Percentiles rank a stretch among this genome's conserved stretches.
phyloP scores from a whole-genome alignment of 2,329 filamentous ascomycete species.

The Xylaria arbuscula region DNA sequence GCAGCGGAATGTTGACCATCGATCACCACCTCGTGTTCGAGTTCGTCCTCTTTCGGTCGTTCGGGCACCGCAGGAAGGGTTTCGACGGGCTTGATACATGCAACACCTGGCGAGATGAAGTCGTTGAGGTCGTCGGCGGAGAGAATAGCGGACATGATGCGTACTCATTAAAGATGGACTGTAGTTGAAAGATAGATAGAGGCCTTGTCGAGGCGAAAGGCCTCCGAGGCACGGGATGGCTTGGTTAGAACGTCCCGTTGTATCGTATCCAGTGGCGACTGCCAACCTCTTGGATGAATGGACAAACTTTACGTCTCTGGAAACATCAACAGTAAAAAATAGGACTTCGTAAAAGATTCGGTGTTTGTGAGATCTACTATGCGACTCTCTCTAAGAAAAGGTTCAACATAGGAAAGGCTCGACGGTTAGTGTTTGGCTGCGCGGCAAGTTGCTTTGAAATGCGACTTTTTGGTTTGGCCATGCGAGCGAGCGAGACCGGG shows the following conservation, averaged over 20 bases:
- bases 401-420: neutral
- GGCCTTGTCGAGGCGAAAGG: slow-evolving; percentile 9
- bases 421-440: slow-evolving; percentile 3
- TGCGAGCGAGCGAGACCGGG: slow-evolving; percentile 39
- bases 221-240: slow-evolving; percentile 25
- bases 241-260: slow-evolving; percentile 27
- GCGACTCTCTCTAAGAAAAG: neutral
- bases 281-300: slow-evolving; percentile 1
- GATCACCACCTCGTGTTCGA: slow-evolving; percentile 87
- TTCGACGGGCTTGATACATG: slow-evolving; percentile 97
- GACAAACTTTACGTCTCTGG: neutral
- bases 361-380: neutral
- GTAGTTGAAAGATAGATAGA: neutral
- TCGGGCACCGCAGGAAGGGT: slow-evolving; percentile 73
- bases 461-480: slow-evolving; percentile 37
- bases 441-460: slow-evolving; percentile 43
- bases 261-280: slow-evolving; percentile 24
- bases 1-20: slow-evolving; percentile 75
- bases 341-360: neutral
- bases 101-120: slow-evolving; percentile 97
- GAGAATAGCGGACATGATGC: slow-evolving; percentile 92
- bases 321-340: neutral
- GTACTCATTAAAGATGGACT: neutral
- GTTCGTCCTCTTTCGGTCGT: slow-evolving; percentile 43
- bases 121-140: slow-evolving; percentile 98